Conservation (phyloP, 768 basidiomycete species). For the Suillus variegatus region DNA sequence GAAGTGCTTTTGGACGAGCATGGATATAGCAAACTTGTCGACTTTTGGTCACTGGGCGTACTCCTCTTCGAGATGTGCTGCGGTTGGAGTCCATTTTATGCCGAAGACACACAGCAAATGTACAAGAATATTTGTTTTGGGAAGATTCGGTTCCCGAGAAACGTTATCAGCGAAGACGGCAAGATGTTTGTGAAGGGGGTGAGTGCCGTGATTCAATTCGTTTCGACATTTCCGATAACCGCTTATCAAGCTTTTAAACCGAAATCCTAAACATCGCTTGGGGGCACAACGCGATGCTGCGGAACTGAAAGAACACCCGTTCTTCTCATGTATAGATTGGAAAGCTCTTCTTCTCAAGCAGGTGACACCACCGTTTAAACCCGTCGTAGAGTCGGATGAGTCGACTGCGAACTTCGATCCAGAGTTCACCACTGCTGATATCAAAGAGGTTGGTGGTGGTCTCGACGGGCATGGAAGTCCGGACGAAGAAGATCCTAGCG, state of each 20-base stretch:
- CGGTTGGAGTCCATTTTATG: conserved; percentile 99
- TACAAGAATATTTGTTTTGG: conserved; percentile 99
- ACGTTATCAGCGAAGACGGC: conserved; percentile 95
- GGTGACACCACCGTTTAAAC: conserved; percentile 97
- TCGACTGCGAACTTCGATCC: conserved; percentile 98
- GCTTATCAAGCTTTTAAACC: conserved; percentile 79
- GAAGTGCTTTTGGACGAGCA: conserved; percentile 99
- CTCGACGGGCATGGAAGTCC: conserved; percentile 45
- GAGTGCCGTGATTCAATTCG: conserved; percentile 37
- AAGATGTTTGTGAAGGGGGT: conserved; percentile 99
- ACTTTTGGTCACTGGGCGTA: conserved; percentile 97
- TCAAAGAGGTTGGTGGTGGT: conserved; percentile 66
- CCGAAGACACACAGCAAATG: conserved; percentile 99
- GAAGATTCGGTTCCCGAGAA: conserved; percentile 97
- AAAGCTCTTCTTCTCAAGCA: conserved; percentile 81
- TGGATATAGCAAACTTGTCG: conserved; percentile 97
- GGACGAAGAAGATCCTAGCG: conserved; percentile 69
- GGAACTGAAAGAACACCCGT: conserved; percentile 94
- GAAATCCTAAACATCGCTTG: conserved; percentile 96
- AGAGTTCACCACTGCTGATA: conserved; percentile 93
- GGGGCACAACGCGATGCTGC: conserved; percentile 89
- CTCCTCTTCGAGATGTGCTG: conserved; percentile 99
- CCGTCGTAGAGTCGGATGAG: conserved; percentile 96
- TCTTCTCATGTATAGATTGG: conserved; percentile 95
- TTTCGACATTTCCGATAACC: conserved; percentile 11